These are phyloP conservation scores for Dioscorea cayenensis DNA, from an alignment of 116 monocot species.

Conservation along the genomic window DNA sequence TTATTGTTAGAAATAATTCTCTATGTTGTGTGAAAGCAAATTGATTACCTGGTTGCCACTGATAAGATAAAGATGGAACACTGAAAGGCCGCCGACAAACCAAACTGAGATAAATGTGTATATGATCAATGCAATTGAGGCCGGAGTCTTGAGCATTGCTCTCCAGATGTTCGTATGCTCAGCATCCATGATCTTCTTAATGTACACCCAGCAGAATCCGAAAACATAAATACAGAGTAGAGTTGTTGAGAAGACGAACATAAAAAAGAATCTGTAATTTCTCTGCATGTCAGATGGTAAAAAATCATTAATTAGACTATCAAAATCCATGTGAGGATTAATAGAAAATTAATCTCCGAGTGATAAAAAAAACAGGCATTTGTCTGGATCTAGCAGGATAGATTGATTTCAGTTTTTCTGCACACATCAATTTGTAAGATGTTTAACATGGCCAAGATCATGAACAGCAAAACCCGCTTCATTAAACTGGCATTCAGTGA, in stretches of 20 bases:
- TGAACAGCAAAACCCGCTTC: not conserved
- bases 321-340: not conserved
- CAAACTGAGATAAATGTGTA: conserved; percentile 70
- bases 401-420: too few species aligned
- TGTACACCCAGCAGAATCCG: conserved; percentile 75
- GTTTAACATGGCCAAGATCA: too few species aligned
- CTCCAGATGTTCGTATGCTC: conserved; percentile 63
- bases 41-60: conserved; percentile 72
- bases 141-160: conserved; percentile 71
- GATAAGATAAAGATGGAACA: conserved; percentile 78
- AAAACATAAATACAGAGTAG: conserved; percentile 79
- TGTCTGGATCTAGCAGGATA: too few species aligned
- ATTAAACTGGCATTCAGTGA: not conserved
- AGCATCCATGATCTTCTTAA: conserved; percentile 50
- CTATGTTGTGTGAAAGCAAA: not conserved
- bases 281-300: conserved; percentile 37
- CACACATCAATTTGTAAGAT: too few species aligned
- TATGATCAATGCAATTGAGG: conserved; percentile 67
- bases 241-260: conserved; percentile 83
- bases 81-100: conserved; percentile 81
- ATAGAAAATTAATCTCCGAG: not conserved
- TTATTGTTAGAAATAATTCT: not conserved
- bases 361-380: not conserved
- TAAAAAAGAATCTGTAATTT: conserved; percentile 84
- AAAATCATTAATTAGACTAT: not conserved